phyloP scores from a whole-genome alignment of 257 asterid genomes.

The Salvia splendens region DNA sequence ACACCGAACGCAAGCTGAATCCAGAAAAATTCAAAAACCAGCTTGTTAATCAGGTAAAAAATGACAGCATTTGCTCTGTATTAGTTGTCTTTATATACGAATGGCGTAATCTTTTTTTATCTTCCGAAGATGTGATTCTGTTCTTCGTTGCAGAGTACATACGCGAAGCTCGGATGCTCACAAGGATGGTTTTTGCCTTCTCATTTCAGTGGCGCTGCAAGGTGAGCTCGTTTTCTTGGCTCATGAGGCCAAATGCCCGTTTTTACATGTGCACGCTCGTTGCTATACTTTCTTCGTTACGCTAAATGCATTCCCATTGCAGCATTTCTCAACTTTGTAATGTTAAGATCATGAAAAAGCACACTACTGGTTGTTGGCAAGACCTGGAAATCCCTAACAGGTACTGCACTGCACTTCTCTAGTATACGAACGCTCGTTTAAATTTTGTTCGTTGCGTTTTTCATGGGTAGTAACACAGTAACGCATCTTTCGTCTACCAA shows the following conservation, averaged over 20 bases:
- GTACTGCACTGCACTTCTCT: constrained; percentile 22
- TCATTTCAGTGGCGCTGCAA: constrained; percentile 62
- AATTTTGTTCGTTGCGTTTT: too few relatives aligned
- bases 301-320: constrained; percentile 30
- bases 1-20: constrained; percentile 82
- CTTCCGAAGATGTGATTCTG: too few relatives aligned
- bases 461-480: neutral
- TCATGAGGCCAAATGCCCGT: too few relatives aligned
- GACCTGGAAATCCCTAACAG: constrained; percentile 63
- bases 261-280: too few relatives aligned
- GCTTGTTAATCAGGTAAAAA: constrained; percentile 74
- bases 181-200: constrained; percentile 96
- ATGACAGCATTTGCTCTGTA: too few relatives aligned
- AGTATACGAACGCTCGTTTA: too few relatives aligned
- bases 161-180: constrained; percentile 81
- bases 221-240: constrained; percentile 41
- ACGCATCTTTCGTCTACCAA: constrained; percentile 12
- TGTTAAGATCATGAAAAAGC: constrained; percentile 72
- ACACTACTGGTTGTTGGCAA: constrained; percentile 60
- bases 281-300: neutral
- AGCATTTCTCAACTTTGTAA: constrained; percentile 82
- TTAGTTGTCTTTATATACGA: too few relatives aligned
- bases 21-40: constrained; percentile 95
- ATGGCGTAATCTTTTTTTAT: too few relatives aligned
- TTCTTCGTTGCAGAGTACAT: constrained; percentile 53